Conservation (phyloP, 192 early-diverging fungal genomes). For the Thamnidium elegans region DNA sequence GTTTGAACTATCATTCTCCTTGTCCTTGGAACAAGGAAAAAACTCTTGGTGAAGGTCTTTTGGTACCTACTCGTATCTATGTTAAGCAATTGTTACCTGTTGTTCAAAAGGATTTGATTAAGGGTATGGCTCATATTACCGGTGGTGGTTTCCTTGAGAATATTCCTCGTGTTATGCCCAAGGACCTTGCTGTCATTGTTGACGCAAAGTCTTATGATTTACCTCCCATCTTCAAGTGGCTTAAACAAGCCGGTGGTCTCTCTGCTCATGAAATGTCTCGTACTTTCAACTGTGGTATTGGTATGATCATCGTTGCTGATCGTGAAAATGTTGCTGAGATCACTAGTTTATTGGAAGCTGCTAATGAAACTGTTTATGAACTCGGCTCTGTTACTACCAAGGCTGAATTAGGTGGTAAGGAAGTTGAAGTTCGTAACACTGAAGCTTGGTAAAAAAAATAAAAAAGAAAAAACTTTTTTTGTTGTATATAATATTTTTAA, state of each 20-base stretch:
- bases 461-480: neutral
- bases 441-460: slow-evolving; percentile 33
- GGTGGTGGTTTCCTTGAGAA: slow-evolving; percentile 98
- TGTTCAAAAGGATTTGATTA: slow-evolving; percentile 73
- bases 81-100: slow-evolving; percentile 89
- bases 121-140: slow-evolving; percentile 98
- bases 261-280: slow-evolving; percentile 84
- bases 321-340: slow-evolving; percentile 60
- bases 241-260: slow-evolving; percentile 81
- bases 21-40: slow-evolving; percentile 78
- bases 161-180: slow-evolving; percentile 92
- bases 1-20: slow-evolving; percentile 68
- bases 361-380: slow-evolving; percentile 65
- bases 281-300: slow-evolving; percentile 99
- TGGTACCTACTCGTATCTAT: slow-evolving; percentile 95
- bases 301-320: slow-evolving; percentile 91
- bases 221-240: slow-evolving; percentile 94
- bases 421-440: slow-evolving; percentile 45
- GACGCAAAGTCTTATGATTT: slow-evolving; percentile 80
- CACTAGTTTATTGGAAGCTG: slow-evolving; percentile 50
- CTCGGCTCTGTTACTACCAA: slow-evolving; percentile 64
- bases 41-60: slow-evolving; percentile 80
- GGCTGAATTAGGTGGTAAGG: slow-evolving; percentile 47
- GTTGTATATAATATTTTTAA: no score
- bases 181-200: slow-evolving; percentile 75